A percentile compares a stretch with the other conserved stretches of the same genome.
phyloP scores from a whole-genome alignment of 1,284 basidiomycete genomes.

The Rhodotorula sp. region DNA sequence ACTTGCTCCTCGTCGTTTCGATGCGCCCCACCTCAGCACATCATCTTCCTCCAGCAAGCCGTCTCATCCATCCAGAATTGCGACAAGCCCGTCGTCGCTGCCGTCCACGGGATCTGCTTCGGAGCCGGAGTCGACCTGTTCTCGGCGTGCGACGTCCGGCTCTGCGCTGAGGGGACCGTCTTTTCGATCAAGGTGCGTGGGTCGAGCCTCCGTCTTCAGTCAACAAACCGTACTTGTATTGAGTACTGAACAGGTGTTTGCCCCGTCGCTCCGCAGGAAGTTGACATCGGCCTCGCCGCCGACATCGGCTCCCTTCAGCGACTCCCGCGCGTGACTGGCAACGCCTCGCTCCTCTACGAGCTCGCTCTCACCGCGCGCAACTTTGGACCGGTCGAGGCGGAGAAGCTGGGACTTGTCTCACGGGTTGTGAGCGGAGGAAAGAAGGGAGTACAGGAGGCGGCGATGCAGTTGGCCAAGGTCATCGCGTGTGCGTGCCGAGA shows the following conservation, averaged over 20 bases:
- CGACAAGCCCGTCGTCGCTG: slow-evolving; percentile 78
- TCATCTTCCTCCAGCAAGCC: slow-evolving; percentile 64
- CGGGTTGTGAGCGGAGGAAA: slow-evolving; percentile 66
- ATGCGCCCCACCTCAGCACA: slow-evolving; percentile 27
- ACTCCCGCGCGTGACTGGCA: slow-evolving; percentile 76
- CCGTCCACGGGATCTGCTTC: slow-evolving; percentile 71
- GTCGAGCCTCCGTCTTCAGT: background rate
- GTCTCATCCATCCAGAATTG: slow-evolving; percentile 70
- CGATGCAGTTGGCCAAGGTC: slow-evolving; percentile 63
- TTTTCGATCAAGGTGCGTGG: slow-evolving; percentile 73
- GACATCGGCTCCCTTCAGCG: slow-evolving; percentile 81
- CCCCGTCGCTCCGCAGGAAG: slow-evolving; percentile 62
- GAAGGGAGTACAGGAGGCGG: slow-evolving; percentile 56
- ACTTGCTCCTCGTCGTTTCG: background rate
- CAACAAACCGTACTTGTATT: background rate
- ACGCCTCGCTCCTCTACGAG: slow-evolving; percentile 74
- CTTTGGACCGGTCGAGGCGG: slow-evolving; percentile 71
- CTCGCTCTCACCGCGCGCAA: slow-evolving; percentile 71
- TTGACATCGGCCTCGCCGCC: slow-evolving; percentile 83
- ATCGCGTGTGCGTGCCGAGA: slow-evolving; percentile 57
- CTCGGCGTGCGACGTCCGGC: slow-evolving; percentile 76
- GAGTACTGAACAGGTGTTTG: background rate
- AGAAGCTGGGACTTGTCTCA: slow-evolving; percentile 72
- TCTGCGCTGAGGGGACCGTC: slow-evolving; percentile 58
- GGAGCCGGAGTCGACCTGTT: slow-evolving; percentile 72